Conservation (phyloP, 73 alveolate species). For the Paramecium primaurelia region DNA sequence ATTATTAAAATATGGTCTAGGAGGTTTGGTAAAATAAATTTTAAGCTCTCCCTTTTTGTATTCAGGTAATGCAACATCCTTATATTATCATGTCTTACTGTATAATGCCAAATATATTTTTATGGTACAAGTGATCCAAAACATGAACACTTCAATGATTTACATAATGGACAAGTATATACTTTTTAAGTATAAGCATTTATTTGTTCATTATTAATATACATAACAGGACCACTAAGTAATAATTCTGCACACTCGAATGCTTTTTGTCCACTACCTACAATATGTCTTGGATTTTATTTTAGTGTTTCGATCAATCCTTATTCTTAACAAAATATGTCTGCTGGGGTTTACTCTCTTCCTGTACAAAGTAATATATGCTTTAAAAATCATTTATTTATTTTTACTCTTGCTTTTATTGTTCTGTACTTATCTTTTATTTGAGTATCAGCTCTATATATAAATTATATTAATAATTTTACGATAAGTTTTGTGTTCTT, state of each 20-base stretch:
- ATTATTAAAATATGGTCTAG: background rate
- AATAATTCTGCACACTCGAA: constrained; percentile 36
- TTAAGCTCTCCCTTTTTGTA: background rate
- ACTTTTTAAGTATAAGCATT: constrained; percentile 7
- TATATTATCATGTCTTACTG: constrained; percentile 8
- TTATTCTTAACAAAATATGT: background rate
- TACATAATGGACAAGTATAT: constrained; percentile 17
- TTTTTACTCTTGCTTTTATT: constrained; percentile 16
- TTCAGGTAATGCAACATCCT: constrained; percentile 45
- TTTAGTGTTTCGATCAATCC: background rate
- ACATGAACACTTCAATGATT: constrained; percentile 21
- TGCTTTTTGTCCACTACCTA: constrained; percentile 20
- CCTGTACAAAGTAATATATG: constrained; percentile 34
- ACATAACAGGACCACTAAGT: constrained; percentile 42
- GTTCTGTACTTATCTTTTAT: constrained; percentile 27
- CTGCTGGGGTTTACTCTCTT: background rate
- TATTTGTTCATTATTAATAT: background rate
- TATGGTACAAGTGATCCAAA: constrained; percentile 12
- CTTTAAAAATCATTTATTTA: background rate
- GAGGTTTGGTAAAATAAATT: background rate
- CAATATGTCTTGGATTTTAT: background rate
- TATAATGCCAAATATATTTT: constrained; percentile 18
- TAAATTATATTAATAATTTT: background rate
- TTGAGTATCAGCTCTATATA: background rate
- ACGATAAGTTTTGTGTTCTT: background rate